A percentile compares a stretch with the other conserved stretches of the same genome.
phyloP scores from a whole-genome alignment of 2,329 filamentous ascomycete genomes.

The Fusarium musae region DNA sequence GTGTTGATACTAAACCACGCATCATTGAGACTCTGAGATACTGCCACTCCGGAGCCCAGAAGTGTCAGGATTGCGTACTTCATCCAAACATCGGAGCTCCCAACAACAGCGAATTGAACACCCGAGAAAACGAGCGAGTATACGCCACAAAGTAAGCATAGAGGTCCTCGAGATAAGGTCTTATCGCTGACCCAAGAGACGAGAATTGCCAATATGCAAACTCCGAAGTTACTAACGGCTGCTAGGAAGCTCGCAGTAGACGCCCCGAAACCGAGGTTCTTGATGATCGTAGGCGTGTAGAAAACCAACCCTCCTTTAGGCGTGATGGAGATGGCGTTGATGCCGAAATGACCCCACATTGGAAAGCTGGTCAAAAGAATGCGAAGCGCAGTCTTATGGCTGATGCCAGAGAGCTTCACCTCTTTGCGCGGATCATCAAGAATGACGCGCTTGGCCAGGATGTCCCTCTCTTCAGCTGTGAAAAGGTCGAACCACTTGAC shows the following conservation, averaged over 20 bases:
- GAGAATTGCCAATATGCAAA: background rate
- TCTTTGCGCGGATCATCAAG: slow-evolving; percentile 2
- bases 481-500: background rate
- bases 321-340: background rate
- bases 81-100: background rate
- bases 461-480: background rate
- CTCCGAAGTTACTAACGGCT: slow-evolving; percentile 1
- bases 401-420: background rate
- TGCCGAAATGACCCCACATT: slow-evolving; percentile 1
- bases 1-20: slow-evolving; percentile 2
- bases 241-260: slow-evolving; percentile 4
- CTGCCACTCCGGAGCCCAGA: background rate
- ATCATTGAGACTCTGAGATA: slow-evolving; percentile 4
- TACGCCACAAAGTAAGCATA: background rate
- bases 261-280: background rate
- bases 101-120: background rate
- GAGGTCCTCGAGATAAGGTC: background rate
- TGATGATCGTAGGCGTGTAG: slow-evolving; percentile 8
- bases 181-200: slow-evolving; percentile 7
- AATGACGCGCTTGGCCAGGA: background rate
- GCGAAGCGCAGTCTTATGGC: background rate
- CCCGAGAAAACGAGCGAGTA: background rate
- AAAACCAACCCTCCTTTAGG: background rate
- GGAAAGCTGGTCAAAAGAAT: slow-evolving; percentile 7
- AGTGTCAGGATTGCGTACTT: background rate